phyloP scores from a whole-genome alignment of 192 early-diverging fungal genomes.

The Gonapodya prolifera region DNA sequence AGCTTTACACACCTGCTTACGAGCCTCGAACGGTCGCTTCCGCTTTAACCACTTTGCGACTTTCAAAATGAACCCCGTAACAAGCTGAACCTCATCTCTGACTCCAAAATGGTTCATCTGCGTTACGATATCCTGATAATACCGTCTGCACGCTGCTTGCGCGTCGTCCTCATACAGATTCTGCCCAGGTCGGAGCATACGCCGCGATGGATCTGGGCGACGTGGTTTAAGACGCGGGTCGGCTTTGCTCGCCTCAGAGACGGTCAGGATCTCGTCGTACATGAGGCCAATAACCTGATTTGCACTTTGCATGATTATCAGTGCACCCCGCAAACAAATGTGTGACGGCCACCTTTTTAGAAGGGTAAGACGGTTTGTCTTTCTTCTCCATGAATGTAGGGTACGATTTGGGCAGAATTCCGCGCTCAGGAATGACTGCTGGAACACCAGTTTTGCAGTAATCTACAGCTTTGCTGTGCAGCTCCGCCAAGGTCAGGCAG shows the following conservation, averaged over 20 bases:
- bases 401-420: conserved; percentile 25
- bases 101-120: conserved; percentile 59
- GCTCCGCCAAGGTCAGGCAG: conserved; percentile 45
- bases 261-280: conserved; percentile 1
- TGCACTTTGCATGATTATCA: background rate
- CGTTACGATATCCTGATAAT: conserved; percentile 36
- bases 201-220: conserved; percentile 37
- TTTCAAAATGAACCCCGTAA: conserved; percentile 27
- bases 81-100: conserved; percentile 23
- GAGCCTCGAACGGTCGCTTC: conserved; percentile 34
- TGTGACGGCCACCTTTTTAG: conserved; percentile 9
- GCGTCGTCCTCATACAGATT: conserved; percentile 39
- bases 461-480: conserved; percentile 63
- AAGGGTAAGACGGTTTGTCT: conserved; percentile 32
- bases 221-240: conserved; percentile 19
- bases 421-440: conserved; percentile 29
- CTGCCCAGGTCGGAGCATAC: conserved; percentile 30
- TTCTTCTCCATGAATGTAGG: conserved; percentile 68
- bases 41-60: conserved; percentile 22
- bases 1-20: conserved; percentile 19
- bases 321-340: background rate
- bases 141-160: conserved; percentile 17
- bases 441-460: conserved; percentile 53
- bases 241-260: background rate
- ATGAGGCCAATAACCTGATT: background rate